phyloP scores from a whole-genome alignment of 208 protist genomes.

The Leishmania tarentolae region DNA sequence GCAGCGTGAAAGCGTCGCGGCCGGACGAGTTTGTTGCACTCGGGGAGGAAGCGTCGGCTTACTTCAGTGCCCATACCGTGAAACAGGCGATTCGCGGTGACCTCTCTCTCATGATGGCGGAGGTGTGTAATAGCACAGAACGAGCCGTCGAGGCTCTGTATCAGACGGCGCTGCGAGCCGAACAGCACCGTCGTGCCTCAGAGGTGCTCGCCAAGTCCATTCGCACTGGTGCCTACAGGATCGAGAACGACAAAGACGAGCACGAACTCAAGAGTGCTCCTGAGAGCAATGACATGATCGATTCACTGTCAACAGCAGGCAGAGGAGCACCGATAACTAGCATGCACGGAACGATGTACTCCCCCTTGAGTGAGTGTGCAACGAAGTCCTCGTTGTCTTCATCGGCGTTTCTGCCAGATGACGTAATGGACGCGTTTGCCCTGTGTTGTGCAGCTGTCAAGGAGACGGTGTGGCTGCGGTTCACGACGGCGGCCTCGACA shows the following conservation, averaged over 20 bases:
- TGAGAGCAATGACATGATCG: not conserved
- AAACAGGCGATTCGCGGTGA: slow-evolving; percentile 7
- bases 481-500: slow-evolving; percentile 12
- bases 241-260: not conserved
- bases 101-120: slow-evolving; percentile 6
- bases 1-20: slow-evolving; percentile 43
- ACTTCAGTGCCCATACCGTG: not conserved
- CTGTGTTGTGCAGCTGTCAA: slow-evolving; percentile 33
- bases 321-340: not conserved
- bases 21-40: slow-evolving; percentile 55
- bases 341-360: not conserved
- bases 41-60: slow-evolving; percentile 14
- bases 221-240: slow-evolving; percentile 38
- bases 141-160: slow-evolving; percentile 25
- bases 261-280: not conserved
- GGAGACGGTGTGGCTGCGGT: slow-evolving; percentile 28
- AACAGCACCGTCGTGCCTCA: slow-evolving; percentile 14
- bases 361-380: not conserved
- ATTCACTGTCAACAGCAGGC: not conserved
- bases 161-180: slow-evolving; percentile 26
- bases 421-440: slow-evolving; percentile 30
- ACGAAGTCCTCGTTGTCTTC: too few species aligned
- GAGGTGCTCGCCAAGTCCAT: slow-evolving; percentile 50
- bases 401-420: not conserved
- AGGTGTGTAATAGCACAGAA: slow-evolving; percentile 11